phyloP scores from a whole-genome alignment of 768 basidiomycete genomes.

The Panaeolus papilionaceus region DNA sequence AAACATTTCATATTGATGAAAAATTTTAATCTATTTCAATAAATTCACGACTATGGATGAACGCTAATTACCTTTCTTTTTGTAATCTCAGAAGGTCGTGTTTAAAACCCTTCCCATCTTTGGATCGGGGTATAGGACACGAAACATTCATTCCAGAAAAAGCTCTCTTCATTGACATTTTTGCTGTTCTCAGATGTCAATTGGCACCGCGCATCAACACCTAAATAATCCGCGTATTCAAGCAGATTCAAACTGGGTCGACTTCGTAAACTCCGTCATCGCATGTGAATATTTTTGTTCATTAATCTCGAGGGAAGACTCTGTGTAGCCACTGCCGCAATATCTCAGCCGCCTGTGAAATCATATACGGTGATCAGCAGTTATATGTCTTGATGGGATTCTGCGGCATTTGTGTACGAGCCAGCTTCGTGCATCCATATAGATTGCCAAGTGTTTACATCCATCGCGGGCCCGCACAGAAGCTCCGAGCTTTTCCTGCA shows the following conservation, averaged over 20 bases:
- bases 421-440: neutral
- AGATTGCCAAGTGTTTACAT: constrained; percentile 2
- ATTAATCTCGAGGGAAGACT: neutral
- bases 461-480: constrained; percentile 4
- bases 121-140: too few species aligned
- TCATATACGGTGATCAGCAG: constrained; percentile 10
- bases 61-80: too few species aligned
- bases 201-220: neutral
- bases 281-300: neutral
- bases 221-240: neutral
- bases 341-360: constrained; percentile 9
- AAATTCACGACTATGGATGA: too few species aligned
- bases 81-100: too few species aligned
- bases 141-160: too few species aligned
- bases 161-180: too few species aligned
- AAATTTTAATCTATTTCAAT: too few species aligned
- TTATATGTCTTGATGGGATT: neutral
- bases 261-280: constrained; percentile 4
- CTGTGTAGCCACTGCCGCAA: neutral
- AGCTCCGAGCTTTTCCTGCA: neutral
- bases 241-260: neutral
- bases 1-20: too few species aligned
- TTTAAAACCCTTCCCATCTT: too few species aligned
- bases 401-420: neutral
- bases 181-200: too few species aligned